These are phyloP conservation scores for Podospora comata DNA, from an alignment of 495 filamentous ascomycete species.

Conservation along the genomic window DNA sequence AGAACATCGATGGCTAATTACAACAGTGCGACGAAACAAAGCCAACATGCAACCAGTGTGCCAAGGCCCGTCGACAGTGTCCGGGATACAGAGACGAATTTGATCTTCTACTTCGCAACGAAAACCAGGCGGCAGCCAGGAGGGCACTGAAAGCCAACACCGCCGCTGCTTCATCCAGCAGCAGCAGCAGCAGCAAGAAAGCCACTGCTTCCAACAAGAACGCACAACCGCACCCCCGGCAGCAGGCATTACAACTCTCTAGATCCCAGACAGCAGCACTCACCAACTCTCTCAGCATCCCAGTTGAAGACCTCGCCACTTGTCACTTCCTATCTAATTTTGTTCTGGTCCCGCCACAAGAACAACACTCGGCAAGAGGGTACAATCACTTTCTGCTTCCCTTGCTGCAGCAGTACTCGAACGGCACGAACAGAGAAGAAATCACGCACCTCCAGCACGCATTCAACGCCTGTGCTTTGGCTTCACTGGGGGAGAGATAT, in stretches of 20 bases:
- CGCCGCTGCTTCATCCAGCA: neutral
- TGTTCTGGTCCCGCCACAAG: constrained; percentile 46
- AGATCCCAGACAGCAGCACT: constrained; percentile 13
- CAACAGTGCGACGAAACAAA: constrained; percentile 65
- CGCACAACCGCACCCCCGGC: neutral
- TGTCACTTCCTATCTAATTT: constrained; percentile 57
- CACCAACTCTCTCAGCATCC: constrained; percentile 29
- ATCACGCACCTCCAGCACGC: constrained; percentile 53
- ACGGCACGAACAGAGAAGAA: neutral
- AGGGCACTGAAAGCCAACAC: constrained; percentile 43
- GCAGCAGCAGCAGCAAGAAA: constrained; percentile 5
- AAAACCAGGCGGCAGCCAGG: constrained; percentile 58
- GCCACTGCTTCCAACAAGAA: neutral
- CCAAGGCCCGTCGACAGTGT: constrained; percentile 62
- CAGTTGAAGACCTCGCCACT: constrained; percentile 48
- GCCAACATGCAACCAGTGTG: constrained; percentile 65
- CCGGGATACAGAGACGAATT: constrained; percentile 68
- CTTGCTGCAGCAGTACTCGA: constrained; percentile 39
- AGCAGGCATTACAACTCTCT: constrained; percentile 12
- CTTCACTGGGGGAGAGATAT: constrained; percentile 38
- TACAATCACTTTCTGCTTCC: constrained; percentile 58
- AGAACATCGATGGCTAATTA: neutral
- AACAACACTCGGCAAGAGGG: constrained; percentile 39
- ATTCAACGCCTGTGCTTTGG: constrained; percentile 60
- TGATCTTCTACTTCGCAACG: constrained; percentile 64